A percentile compares a stretch with the other conserved stretches of the same genome.
Conservation (phyloP, 495 filamentous ascomycete genomes). For the Trichoderma reesei region DNA sequence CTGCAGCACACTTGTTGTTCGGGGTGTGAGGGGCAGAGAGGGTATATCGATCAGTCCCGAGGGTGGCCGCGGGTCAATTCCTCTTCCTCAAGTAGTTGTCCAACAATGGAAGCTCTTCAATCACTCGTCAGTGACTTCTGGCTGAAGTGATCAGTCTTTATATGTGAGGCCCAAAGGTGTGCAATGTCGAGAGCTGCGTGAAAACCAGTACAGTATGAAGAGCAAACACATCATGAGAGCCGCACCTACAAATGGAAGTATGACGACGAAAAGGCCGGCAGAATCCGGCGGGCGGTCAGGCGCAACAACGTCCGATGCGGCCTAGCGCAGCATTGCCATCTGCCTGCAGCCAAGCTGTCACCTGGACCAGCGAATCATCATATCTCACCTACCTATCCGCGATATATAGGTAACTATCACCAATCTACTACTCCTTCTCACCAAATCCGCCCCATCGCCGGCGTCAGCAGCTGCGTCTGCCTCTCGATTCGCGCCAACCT, state of each 20-base stretch:
- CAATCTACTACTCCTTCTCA: neutral
- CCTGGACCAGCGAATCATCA: too few species aligned
- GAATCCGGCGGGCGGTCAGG: conserved; percentile 1
- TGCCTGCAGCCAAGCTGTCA: neutral
- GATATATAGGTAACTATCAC: too few species aligned
- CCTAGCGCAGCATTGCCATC: neutral
- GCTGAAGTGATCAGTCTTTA: neutral
- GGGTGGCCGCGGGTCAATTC: too few species aligned
- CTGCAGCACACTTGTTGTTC: neutral
- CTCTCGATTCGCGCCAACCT: neutral
- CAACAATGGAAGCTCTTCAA: neutral
- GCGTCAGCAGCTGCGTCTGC: neutral
- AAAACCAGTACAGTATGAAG: too few species aligned
- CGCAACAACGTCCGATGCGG: neutral
- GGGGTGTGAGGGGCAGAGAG: too few species aligned
- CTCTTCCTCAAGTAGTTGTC: neutral
- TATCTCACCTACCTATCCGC: too few species aligned
- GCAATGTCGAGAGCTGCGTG: too few species aligned
- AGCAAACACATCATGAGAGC: too few species aligned
- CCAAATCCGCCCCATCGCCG: neutral
- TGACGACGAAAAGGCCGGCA: conserved; percentile 1
- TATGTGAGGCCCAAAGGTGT: too few species aligned
- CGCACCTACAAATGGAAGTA: neutral
- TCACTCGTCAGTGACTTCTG: neutral
- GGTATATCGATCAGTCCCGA: too few species aligned